These are phyloP conservation scores for Suhomyces ambrosiae DNA, from an alignment of 1,139 yeast species.

Conservation along the genomic window DNA sequence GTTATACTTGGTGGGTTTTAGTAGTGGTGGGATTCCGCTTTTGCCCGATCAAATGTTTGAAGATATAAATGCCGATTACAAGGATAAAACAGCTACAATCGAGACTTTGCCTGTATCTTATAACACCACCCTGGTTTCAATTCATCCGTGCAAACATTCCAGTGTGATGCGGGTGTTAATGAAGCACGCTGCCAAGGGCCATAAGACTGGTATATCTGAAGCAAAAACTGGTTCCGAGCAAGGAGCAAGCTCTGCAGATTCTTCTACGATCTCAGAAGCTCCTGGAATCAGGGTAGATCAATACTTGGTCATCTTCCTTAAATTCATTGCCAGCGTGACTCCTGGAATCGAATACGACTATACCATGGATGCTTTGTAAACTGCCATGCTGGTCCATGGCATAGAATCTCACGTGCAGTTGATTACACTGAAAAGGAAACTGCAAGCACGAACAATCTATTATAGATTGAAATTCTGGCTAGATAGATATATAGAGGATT, in stretches of 20 bases:
- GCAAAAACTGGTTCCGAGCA: too few relatives aligned
- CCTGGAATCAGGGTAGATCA: constrained; percentile 77
- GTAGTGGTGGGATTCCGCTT: constrained; percentile 79
- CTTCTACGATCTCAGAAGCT: constrained; percentile 26
- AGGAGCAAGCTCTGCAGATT: too few relatives aligned
- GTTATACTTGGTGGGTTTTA: constrained; percentile 87
- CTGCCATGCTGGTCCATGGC: constrained; percentile 1
- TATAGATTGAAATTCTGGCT: too few relatives aligned
- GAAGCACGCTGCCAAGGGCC: constrained; percentile 48
- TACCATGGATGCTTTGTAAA: constrained; percentile 76
- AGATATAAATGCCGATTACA: constrained; percentile 87
- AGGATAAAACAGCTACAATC: constrained; percentile 94
- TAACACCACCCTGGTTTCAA: constrained; percentile 81
- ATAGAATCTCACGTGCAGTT: background rate
- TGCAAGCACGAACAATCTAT: too few relatives aligned
- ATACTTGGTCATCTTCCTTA: constrained; percentile 82
- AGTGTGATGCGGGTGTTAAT: constrained; percentile 88
- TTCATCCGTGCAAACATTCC: constrained; percentile 96
- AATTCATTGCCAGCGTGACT: constrained; percentile 93
- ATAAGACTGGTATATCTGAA: background rate
- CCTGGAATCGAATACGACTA: constrained; percentile 98
- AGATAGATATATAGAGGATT: too few relatives aligned
- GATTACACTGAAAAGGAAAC: background rate
- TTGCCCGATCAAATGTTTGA: constrained; percentile 91
- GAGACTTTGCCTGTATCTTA: constrained; percentile 86